Percentiles rank a stretch among this genome's conserved stretches.
These are phyloP conservation scores for Cutaneotrichosporon dermatis DNA, from an alignment of 1,284 basidiomycete species.

Conservation along the genomic window DNA sequence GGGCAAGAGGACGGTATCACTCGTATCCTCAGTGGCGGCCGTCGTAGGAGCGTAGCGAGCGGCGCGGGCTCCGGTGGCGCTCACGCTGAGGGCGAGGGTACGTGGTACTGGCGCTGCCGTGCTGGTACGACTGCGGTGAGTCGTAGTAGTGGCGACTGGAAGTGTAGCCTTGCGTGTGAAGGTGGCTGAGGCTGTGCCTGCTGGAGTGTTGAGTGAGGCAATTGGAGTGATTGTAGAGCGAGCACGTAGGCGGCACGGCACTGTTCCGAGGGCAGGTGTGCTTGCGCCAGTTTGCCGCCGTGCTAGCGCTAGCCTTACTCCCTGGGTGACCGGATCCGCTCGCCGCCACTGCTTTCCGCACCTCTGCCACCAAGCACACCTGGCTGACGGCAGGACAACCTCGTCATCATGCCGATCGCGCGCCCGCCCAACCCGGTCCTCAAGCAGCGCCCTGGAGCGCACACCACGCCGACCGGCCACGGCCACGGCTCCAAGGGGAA, in stretches of 20 bases:
- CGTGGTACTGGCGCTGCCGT: slow-evolving; percentile 44
- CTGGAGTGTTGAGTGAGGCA: not conserved
- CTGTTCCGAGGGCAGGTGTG: too few species aligned
- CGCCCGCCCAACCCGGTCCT: slow-evolving; percentile 41
- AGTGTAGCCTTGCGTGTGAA: not conserved
- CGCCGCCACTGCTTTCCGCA: too few species aligned
- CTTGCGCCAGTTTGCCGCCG: too few species aligned
- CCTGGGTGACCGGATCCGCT: too few species aligned
- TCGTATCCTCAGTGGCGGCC: slow-evolving; percentile 34
- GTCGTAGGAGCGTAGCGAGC: slow-evolving; percentile 30
- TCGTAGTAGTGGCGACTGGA: not conserved
- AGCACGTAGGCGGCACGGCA: too few species aligned
- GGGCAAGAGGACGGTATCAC: slow-evolving; percentile 23
- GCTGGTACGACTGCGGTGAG: slow-evolving; percentile 40
- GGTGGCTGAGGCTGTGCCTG: not conserved
- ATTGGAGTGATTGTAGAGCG: too few species aligned
- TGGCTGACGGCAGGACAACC: slow-evolving; percentile 26
- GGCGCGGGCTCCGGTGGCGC: slow-evolving; percentile 20
- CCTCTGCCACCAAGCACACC: not conserved
- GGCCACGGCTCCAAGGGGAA: not conserved
- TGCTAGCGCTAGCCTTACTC: too few species aligned
- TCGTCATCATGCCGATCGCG: slow-evolving; percentile 38
- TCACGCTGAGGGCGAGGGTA: slow-evolving; percentile 22
- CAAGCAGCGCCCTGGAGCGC: not conserved
- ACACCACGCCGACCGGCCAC: not conserved